Conservation (phyloP, 2,329 filamentous ascomycete species). For the Colletotrichum sp. region DNA sequence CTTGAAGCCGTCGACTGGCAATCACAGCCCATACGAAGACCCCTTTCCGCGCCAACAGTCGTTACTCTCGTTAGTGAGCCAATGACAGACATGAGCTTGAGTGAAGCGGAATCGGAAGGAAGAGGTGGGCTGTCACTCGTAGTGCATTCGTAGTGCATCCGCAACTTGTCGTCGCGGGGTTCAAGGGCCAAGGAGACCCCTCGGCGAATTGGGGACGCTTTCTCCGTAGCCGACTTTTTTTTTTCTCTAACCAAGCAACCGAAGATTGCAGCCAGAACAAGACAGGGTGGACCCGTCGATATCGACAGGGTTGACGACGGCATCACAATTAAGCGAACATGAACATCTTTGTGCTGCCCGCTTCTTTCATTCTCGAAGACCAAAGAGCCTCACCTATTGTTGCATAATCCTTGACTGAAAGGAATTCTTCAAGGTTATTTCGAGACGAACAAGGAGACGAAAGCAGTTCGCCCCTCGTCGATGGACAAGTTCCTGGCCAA, state of each 20-base stretch:
- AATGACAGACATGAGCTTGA: conserved; percentile 1
- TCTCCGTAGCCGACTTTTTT: conserved; percentile 1
- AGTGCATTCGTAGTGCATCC: neutral
- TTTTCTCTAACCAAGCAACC: conserved; percentile 16
- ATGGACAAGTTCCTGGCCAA: neutral
- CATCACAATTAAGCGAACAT: conserved; percentile 5
- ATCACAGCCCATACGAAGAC: neutral
- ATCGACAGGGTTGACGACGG: conserved; percentile 18
- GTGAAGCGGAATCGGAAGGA: conserved; percentile 3
- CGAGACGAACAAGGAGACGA: neutral
- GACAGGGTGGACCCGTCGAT: conserved; percentile 9
- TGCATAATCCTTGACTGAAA: neutral
- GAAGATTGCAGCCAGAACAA: conserved; percentile 3
- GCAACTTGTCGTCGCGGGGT: conserved; percentile 5
- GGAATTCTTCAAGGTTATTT: conserved; percentile 14
- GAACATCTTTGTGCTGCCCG: neutral
- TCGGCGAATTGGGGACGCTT: neutral
- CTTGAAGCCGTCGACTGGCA: conserved; percentile 1
- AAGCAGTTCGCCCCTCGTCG: neutral
- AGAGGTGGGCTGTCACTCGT: conserved; percentile 5
- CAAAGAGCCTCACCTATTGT: neutral
- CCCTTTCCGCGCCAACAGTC: neutral
- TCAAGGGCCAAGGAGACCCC: neutral
- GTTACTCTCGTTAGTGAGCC: conserved; percentile 5
- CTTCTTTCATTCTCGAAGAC: neutral